Percentiles rank a stretch among this genome's conserved stretches.
Evolutionary conservation across 306 rosid species (phyloP).

Genomic region (Cucurbita ficifolia): DNA sequence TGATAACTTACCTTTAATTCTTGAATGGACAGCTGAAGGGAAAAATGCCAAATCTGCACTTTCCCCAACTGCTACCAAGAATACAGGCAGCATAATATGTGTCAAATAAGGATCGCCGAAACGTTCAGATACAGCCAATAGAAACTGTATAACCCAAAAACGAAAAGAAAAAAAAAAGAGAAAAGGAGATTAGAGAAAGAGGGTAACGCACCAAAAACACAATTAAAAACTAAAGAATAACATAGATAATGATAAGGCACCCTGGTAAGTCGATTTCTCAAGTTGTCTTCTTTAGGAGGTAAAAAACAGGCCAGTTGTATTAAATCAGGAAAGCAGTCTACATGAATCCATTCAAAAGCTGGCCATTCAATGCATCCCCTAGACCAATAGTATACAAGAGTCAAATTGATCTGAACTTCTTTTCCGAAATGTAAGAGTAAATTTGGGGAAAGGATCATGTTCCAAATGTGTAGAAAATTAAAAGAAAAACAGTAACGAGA

Average conservation of each 20-base stretch:
- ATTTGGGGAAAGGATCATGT: conserved; percentile 5
- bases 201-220: conserved; percentile 7
- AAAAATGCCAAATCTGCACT: conserved; percentile 60
- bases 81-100: conserved; percentile 76
- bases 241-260: conserved; percentile 23
- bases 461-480: not conserved
- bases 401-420: conserved; percentile 3
- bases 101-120: conserved; percentile 77
- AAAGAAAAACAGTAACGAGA: not conserved
- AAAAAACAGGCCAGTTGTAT: conserved; percentile 68
- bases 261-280: conserved; percentile 67
- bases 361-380: conserved; percentile 78
- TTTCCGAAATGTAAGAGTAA: conserved; percentile 1
- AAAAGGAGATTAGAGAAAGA: conserved; percentile 11
- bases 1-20: conserved; percentile 48
- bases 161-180: not conserved
- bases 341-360: conserved; percentile 91
- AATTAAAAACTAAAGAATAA: not conserved
- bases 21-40: conserved; percentile 53
- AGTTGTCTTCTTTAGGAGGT: conserved; percentile 82
- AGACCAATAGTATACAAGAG: conserved; percentile 15
- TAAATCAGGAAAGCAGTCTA: conserved; percentile 74
- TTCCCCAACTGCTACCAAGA: conserved; percentile 68
- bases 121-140: conserved; percentile 60
- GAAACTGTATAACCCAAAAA: conserved; percentile 41